phyloP scores from a whole-genome alignment of 805 yeast genomes.

The Sugiyamaella floridensis region DNA sequence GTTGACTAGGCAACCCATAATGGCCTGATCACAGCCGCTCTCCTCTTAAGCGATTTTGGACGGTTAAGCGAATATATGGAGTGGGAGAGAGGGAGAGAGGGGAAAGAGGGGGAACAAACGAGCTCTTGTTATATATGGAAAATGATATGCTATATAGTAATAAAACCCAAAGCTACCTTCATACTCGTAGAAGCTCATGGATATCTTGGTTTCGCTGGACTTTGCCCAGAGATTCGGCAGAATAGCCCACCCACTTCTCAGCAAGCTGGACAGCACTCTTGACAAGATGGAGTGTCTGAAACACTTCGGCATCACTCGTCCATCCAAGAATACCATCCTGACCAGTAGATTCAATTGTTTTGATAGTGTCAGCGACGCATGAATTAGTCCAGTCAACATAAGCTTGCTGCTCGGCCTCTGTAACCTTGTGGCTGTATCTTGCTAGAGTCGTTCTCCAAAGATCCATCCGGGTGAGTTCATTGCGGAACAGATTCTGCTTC shows the following conservation, averaged over 20 bases:
- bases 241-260: not conserved
- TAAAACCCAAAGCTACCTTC: no score
- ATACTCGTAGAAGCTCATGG: not conserved
- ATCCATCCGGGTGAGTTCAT: conserved; percentile 33
- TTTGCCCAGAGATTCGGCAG: not conserved
- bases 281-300: not conserved
- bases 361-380: not conserved
- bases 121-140: no score
- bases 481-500: conserved; percentile 58
- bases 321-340: not conserved
- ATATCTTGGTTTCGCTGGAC: not conserved
- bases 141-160: no score
- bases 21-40: not conserved
- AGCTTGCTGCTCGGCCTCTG: not conserved
- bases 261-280: not conserved
- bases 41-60: no score
- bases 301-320: not conserved
- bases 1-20: not conserved
- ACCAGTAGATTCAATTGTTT: not conserved
- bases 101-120: no score
- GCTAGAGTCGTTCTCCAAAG: not conserved
- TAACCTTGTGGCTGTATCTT: not conserved
- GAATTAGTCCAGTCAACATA: not conserved
- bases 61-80: no score
- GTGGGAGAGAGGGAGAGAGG: no score